phyloP scores from a whole-genome alignment of 257 asterid species.

The Oldenlandia corymbosa region DNA sequence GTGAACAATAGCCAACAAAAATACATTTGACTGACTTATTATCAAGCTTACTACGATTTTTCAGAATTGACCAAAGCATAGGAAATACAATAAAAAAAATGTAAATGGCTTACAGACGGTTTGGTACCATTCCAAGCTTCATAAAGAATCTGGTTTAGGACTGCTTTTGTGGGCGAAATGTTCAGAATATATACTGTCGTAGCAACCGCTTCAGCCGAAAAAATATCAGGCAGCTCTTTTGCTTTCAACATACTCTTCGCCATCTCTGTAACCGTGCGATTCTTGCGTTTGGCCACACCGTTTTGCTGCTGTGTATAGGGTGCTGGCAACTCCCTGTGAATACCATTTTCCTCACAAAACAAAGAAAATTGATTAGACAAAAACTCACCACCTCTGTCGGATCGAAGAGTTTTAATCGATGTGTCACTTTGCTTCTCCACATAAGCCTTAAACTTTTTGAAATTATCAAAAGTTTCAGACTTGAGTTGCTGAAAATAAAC shows the following conservation, averaged over 20 bases:
- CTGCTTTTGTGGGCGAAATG: not conserved
- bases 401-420: too few relatives aligned
- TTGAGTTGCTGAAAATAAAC: constrained; percentile 5
- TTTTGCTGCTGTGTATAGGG: constrained; percentile 10
- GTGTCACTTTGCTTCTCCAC: too few relatives aligned
- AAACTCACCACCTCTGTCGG: not conserved
- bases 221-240: not conserved
- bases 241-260: not conserved
- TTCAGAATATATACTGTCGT: not conserved
- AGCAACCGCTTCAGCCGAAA: constrained; percentile 1
- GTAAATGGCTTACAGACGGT: not conserved
- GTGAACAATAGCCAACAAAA: not conserved
- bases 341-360: constrained; percentile 7
- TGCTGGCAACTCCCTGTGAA: not conserved
- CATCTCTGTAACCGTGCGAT: not conserved
- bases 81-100: not conserved
- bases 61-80: not conserved
- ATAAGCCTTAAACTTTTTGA: too few relatives aligned
- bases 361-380: not conserved
- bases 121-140: not conserved
- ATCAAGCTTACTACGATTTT: not conserved
- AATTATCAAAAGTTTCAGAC: constrained; percentile 4
- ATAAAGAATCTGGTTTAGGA: not conserved
- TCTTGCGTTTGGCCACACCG: not conserved
- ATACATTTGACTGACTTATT: not conserved